A percentile compares a stretch with the other conserved stretches of the same genome.
Conservation (phyloP, 495 filamentous ascomycete species). For the Cenococcum geophilum region DNA sequence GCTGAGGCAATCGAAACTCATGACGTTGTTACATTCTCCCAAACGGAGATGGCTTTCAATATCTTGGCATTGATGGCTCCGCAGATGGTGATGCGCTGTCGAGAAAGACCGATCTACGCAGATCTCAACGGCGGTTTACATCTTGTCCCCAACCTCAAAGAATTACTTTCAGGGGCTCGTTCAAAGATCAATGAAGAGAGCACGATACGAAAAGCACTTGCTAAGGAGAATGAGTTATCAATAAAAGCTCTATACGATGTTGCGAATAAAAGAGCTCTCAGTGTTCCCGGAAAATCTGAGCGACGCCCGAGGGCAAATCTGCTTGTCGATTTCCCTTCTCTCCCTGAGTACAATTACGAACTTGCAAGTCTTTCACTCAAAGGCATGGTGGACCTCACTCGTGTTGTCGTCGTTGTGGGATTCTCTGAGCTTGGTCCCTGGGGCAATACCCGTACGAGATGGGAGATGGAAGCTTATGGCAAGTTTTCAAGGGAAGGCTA, state of each 20-base stretch:
- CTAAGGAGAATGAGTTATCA: too few relatives aligned
- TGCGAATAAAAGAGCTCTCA: too few relatives aligned
- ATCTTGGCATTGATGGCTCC: slow-evolving; percentile 18
- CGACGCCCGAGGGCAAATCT: not conserved
- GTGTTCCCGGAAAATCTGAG: not conserved
- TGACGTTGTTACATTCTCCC: slow-evolving; percentile 24
- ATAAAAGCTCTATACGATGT: too few relatives aligned
- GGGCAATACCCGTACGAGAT: slow-evolving; percentile 30
- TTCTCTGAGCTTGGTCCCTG: slow-evolving; percentile 31
- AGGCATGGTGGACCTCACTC: slow-evolving; percentile 29
- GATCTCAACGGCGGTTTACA: slow-evolving; percentile 25
- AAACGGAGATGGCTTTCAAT: slow-evolving; percentile 31
- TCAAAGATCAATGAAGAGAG: not conserved
- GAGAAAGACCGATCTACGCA: slow-evolving; percentile 19
- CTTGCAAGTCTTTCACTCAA: slow-evolving; percentile 8
- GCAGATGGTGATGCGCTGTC: slow-evolving; percentile 4
- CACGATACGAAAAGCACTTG: too few relatives aligned
- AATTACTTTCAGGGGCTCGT: not conserved
- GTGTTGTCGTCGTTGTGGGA: slow-evolving; percentile 23
- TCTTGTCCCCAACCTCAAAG: slow-evolving; percentile 9
- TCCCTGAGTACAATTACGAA: slow-evolving; percentile 2
- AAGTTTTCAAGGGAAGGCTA: slow-evolving; percentile 19
- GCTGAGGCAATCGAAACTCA: slow-evolving; percentile 25
- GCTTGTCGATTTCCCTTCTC: slow-evolving; percentile 3
- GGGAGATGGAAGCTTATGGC: slow-evolving; percentile 30